Evolutionary conservation across 2,329 filamentous ascomycete species (phyloP).

Genomic region (Verticillium dahliae): DNA sequence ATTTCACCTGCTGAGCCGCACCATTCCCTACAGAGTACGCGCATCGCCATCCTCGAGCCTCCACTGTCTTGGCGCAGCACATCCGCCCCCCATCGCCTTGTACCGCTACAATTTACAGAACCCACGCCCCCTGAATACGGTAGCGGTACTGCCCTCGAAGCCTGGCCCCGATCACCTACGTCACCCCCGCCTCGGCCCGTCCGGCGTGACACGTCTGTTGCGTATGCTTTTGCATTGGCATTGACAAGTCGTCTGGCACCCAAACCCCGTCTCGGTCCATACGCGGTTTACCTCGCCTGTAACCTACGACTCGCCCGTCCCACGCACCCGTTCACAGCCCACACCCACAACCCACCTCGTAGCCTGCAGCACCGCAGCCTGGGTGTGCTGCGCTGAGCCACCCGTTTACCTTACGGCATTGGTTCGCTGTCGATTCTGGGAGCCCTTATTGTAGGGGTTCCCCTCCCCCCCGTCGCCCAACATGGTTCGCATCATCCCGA

Average conservation of each 20-base stretch:
- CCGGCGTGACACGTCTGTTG: background rate
- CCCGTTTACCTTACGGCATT: background rate
- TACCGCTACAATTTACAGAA: background rate
- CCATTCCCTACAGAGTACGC: background rate
- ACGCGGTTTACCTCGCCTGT: background rate
- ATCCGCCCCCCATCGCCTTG: background rate
- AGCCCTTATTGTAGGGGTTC: slow-evolving; percentile 10
- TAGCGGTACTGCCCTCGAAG: background rate
- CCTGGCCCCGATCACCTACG: background rate
- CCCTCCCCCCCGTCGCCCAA: slow-evolving; percentile 11
- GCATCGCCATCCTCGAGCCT: background rate
- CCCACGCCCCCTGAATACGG: background rate
- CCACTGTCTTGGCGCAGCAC: background rate
- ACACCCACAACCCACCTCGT: background rate
- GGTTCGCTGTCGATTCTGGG: background rate
- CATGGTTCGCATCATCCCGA: slow-evolving; percentile 54
- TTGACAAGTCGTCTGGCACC: background rate
- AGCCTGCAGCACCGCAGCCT: background rate
- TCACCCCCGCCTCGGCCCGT: background rate
- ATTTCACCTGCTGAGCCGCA: background rate
- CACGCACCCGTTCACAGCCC: background rate
- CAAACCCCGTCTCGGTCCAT: background rate
- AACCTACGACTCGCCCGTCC: background rate
- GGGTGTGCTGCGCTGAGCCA: background rate
- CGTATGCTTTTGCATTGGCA: background rate